Percentiles rank a stretch among this genome's conserved stretches.
Conservation (phyloP, 306 rosid species). For the Calophaca sinica region DNA sequence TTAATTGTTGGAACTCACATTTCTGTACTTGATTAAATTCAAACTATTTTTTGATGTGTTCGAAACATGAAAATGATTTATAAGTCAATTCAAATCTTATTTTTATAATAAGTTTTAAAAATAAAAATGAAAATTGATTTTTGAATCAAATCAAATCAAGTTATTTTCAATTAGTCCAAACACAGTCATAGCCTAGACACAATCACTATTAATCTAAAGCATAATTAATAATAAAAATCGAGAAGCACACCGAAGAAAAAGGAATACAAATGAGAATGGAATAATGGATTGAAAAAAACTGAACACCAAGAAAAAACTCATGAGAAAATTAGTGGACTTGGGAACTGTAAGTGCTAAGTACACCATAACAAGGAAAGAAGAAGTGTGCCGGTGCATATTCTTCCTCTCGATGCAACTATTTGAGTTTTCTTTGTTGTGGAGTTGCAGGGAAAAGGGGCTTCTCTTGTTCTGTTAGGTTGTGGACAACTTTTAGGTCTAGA, state of each 20-base stretch:
- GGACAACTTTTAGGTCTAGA: neutral
- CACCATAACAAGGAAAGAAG: no score
- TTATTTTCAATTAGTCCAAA: conserved; percentile 1
- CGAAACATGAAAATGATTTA: no score
- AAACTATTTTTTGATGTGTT: neutral
- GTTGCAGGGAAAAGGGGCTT: neutral
- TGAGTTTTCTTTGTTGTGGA: no score
- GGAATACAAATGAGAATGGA: neutral
- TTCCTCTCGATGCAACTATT: neutral
- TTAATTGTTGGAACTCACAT: neutral
- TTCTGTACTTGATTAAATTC: neutral
- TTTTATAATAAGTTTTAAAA: neutral
- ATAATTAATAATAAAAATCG: neutral
- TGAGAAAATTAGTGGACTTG: neutral
- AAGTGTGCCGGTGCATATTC: neutral
- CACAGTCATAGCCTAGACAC: neutral
- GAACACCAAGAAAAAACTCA: no score
- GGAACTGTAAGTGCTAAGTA: no score
- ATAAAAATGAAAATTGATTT: neutral
- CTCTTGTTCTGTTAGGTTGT: conserved; percentile 21
- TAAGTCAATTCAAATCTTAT: no score
- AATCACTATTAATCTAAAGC: neutral
- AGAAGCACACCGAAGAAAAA: neutral
- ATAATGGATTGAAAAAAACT: neutral
- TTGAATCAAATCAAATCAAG: neutral